phyloP scores from a whole-genome alignment of 78 protist species.

The Dictyostelium firmibasis region DNA sequence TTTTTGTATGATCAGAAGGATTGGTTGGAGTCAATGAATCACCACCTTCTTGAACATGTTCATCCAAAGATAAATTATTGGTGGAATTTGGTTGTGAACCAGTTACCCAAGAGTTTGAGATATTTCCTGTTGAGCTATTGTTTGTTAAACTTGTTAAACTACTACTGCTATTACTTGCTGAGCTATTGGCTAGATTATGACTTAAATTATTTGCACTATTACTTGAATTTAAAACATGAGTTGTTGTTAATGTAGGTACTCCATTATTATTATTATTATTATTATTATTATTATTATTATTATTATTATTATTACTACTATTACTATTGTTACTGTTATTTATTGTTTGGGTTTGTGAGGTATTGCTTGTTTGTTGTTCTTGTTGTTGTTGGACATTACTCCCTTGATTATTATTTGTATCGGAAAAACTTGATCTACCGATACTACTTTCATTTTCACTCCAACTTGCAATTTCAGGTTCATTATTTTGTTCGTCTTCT shows the following conservation, averaged over 20 bases:
- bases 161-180: constrained; percentile 7
- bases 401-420: neutral
- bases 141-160: neutral
- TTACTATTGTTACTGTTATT: neutral
- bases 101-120: constrained; percentile 4
- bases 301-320: neutral
- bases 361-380: neutral
- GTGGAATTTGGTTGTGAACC: constrained; percentile 3
- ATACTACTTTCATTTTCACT: constrained; percentile 64
- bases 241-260: neutral
- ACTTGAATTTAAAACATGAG: neutral
- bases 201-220: neutral
- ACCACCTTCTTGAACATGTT: neutral
- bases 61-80: neutral
- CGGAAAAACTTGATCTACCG: constrained; percentile 59
- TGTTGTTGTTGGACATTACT: neutral
- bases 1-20: neutral
- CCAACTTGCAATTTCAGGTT: constrained; percentile 18
- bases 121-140: neutral
- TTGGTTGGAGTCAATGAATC: neutral
- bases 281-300: constrained; percentile 2
- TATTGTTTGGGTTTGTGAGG: neutral
- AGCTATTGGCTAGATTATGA: neutral
- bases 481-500: constrained; percentile 22
- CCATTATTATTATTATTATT: neutral